Evolutionary conservation across 2,329 filamentous ascomycete genomes (phyloP), one percentile per base, ranked within the genome.

Genomic region (Colletotrichum sp.): DNA sequence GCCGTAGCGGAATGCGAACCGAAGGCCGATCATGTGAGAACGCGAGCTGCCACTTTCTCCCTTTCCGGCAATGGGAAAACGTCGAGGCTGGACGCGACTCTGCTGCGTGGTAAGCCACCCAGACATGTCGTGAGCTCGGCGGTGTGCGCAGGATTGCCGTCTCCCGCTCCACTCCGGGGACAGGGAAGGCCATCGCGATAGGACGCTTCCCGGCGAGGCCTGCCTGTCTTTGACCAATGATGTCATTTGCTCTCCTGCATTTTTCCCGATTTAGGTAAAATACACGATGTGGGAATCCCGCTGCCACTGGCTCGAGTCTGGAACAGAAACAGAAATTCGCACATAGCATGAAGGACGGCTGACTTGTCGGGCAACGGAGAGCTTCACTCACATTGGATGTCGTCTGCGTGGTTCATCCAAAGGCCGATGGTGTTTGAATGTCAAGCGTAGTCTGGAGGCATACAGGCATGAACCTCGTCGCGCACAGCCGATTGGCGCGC

Each of bases 21-120:
- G 73, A 65, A 64, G 28, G 44, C 64, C 71, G 57, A 66, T 49
- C 63, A 76, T 72, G 73, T 72, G 73, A 73, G 32, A 39, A 10
- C 57, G 73, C 70, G 73, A 62, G 60, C 24, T 24, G n/a, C 16
- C 7, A 69, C 34, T n/a, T 34, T 44, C 15, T 26, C 13, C 30
- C 30, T 9, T 30, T 28, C 39, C 60, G 52, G 68, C 28, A 52
- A 62, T 13, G 24, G n/a, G 34, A 44, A 16, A 49, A 21, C 28
- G 28, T 57, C 26, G 36, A 63, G 30, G 15, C 18, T 26, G 34
- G 26, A 26, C 72, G 49, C 49, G 72, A 71, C 24, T 34, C 21
- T 66, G 60, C 18, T 72, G 60, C 28, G 24, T 49, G 49, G 36
- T 28, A 16, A 70, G 30, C 67, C 18, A 28, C 24, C 34, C 10